phyloP scores from a whole-genome alignment of 441 rosid genomes.

The Gossypium davidsonii region DNA sequence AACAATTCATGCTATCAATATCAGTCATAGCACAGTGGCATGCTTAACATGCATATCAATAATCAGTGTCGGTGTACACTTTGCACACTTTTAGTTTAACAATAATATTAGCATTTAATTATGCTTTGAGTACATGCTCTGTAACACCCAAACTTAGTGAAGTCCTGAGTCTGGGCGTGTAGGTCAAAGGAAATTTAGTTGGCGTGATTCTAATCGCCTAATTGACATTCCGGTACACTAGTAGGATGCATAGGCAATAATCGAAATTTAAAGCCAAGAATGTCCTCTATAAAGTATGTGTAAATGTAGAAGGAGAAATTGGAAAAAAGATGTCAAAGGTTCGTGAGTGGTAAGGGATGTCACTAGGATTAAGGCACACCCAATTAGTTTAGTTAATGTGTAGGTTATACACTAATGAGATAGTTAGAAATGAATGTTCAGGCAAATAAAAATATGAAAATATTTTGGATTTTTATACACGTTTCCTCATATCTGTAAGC shows the following conservation, averaged over 20 bases:
- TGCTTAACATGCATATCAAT: no score
- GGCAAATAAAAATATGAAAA: not conserved
- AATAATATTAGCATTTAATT: no score
- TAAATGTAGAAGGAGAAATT: no score
- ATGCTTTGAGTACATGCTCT: no score
- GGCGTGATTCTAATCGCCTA: not conserved
- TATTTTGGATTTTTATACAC: not conserved
- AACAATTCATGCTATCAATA: no score
- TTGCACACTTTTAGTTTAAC: no score
- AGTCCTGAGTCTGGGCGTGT: not conserved
- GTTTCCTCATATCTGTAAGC: not conserved
- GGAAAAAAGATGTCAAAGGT: not conserved
- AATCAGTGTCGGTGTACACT: no score
- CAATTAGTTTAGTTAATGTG: no score
- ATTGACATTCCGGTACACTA: not conserved
- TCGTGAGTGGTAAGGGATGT: not conserved
- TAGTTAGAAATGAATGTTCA: no score
- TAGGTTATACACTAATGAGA: not conserved
- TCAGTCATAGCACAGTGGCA: no score
- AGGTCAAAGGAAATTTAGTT: not conserved
- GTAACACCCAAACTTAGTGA: not conserved
- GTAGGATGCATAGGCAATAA: not conserved
- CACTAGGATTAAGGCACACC: not conserved
- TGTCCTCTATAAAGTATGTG: not conserved
- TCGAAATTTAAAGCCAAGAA: not conserved